Base-by-base conservation (phyloP, 148 eudicot species). In the Rhododendron vialii region DNA sequence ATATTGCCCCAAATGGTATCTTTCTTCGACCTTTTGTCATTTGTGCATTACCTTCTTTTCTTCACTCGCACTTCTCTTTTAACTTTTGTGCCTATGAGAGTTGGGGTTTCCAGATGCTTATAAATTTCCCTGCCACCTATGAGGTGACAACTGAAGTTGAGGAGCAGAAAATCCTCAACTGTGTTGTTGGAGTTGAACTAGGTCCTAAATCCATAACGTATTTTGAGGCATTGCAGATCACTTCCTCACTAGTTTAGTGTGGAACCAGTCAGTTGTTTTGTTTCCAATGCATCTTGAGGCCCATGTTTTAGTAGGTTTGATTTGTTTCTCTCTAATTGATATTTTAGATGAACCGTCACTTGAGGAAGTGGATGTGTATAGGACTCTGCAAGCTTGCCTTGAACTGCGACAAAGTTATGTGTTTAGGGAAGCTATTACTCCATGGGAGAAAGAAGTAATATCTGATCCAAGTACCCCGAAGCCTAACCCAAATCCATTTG, bases 371-470 rank as follows among this genome's bases (percentile, higher is more conserved):
- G 99, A 98, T 85, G 95, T 93, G 75, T 98, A 95, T 85, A 84
- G 88, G 88, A 92, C 88, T 92, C 90, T 98, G 82, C 96, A 94
- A 92, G 94, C 87, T 86, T 98, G 99, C 90, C 99, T 98, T 86
- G 99, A 94, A 87, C 76, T 98, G 91, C 92, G 99, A 77, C 89
- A 92, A 59, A 91, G 90, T 90, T 98, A 98, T 92, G 94, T 98
- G 30, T 98, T 93, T 77, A 92, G 92, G 86, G 99, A 98, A 91
- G 91, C 90, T 88, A 89, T 93, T 89, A 91, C 98, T 88, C 98
- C 99, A 87, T 98, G 99, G 99, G 96, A 89, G 48, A 98, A 93
- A 76, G 99, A 98, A 92, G 88, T 92, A 84, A 98, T 94, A 87
- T 89, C 95, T 88, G 98, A 98, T 82, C 98, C 99, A 38, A 91